Conservation (phyloP, 306 rosid species). For the Fragaria ananassa region DNA sequence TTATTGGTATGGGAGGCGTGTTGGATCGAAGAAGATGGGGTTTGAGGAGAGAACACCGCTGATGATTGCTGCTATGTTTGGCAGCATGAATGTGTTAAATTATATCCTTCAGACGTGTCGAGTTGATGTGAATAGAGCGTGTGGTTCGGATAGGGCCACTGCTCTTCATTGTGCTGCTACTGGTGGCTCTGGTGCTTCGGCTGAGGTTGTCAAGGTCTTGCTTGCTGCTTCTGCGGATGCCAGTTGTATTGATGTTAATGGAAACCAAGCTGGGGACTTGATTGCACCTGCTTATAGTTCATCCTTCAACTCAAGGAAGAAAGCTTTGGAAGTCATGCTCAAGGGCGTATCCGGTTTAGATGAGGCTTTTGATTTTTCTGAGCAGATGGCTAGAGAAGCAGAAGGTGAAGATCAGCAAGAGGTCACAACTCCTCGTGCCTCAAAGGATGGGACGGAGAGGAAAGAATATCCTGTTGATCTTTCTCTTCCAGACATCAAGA, state of each 20-base stretch:
- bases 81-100: conserved; percentile 56
- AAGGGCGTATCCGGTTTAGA: conserved; percentile 34
- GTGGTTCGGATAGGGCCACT: conserved; percentile 63
- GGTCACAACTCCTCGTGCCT: conserved; percentile 27
- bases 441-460: conserved; percentile 52
- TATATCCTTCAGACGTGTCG: conserved; percentile 49
- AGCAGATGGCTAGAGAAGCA: conserved; percentile 21
- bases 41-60: conserved; percentile 77
- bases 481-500: conserved; percentile 84
- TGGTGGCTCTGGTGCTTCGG: conserved; percentile 54
- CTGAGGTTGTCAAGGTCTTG: conserved; percentile 62
- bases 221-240: conserved; percentile 63
- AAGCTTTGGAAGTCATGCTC: conserved; percentile 38
- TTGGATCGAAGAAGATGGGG: conserved; percentile 60
- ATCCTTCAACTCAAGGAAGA: conserved; percentile 41
- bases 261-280: conserved; percentile 53
- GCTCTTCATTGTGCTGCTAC: conserved; percentile 84
- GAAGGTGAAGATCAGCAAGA: conserved; percentile 37
- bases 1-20: conserved; percentile 73
- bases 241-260: conserved; percentile 48
- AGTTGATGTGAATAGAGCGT: conserved; percentile 57
- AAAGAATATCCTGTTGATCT: conserved; percentile 70
- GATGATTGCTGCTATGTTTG: conserved; percentile 82
- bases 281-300: conserved; percentile 21
- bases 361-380: conserved; percentile 28